Base-by-base conservation (phyloP, 2,329 filamentous ascomycete species). In the Cryphonectria naterciae region DNA sequence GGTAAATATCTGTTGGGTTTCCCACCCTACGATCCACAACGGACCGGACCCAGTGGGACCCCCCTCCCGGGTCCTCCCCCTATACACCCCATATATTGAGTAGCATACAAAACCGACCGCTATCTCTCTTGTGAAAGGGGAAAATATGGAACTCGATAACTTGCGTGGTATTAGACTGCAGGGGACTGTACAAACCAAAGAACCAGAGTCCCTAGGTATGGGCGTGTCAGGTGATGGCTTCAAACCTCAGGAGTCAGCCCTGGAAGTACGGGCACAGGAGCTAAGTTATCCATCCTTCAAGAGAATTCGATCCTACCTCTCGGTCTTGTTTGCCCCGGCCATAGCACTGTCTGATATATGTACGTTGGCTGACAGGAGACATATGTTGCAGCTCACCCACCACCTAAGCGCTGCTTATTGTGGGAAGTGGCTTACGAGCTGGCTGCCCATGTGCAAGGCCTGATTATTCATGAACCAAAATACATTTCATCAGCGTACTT, bases 101-200 rank as follows among this genome's bases (percentile, higher is more conserved):
- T 39, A 56, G n/a, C 52, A 56, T 58, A 58, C 54, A 58, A 39
- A 39, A 39, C 32, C 32, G 58, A 39, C 58, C 58, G 32, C 58
- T 4, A 61, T 61, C 58, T 61, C 58, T 39, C 35, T 61, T 61
- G 58, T 60, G 11, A 61, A 61, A 39, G 58, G 58, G 58, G 58
- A 19, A 61, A 61, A 61, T 39, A 61, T 61, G 58, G 58, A 61
- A 61, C 58, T 35, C 35, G 58, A 17, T 19, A 4, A 19, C 15
- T 35, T 35, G 28, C 28, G 6, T 19, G 17, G 46, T 25, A 32
- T n/a, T 39, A 61, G 58, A 61, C 39, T 61, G 58, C 58, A 39
- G 32, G 39, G 58, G 58, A 13, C 22, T 39, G 32, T 61, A 15
- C 28, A 58, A 32, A 58, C 15, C 13, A n/a, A 13, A 35, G 19